Conservation (phyloP, 139 green algal genomes). For the Eudorina sp. region DNA sequence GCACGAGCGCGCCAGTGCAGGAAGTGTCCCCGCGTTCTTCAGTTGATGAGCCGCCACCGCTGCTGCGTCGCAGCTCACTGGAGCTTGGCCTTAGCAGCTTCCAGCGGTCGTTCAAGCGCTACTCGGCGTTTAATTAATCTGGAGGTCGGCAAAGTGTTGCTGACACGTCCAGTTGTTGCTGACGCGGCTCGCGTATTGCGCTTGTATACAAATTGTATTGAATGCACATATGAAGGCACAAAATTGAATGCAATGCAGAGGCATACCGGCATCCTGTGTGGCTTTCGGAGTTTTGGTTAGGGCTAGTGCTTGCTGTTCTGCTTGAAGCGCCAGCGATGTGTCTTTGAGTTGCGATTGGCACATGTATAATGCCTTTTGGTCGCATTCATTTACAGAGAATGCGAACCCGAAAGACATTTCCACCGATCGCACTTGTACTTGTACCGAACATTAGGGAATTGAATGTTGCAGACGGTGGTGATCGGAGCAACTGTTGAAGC, state of each 20-base stretch:
- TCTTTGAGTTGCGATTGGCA: background rate
- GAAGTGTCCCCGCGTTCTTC: background rate
- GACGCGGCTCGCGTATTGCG: background rate
- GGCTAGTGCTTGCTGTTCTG: too few relatives aligned
- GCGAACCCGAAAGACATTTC: background rate
- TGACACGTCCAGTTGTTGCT: too few relatives aligned
- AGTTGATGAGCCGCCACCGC: background rate
- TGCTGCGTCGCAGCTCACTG: background rate
- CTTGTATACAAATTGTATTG: too few relatives aligned
- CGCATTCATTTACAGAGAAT: background rate
- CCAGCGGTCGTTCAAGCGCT: constrained; percentile 8
- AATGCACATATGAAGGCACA: too few relatives aligned
- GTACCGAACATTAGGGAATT: too few relatives aligned
- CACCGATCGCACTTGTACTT: background rate
- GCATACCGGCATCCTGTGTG: too few relatives aligned
- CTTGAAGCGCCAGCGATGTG: too few relatives aligned
- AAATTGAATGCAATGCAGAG: too few relatives aligned
- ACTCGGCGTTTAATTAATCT: background rate
- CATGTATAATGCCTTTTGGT: background rate
- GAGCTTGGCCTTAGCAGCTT: background rate
- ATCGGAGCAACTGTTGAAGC: too few relatives aligned
- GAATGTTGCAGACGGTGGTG: too few relatives aligned
- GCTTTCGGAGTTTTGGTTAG: too few relatives aligned
- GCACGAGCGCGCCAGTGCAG: background rate
- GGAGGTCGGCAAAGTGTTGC: too few relatives aligned